Base-by-base conservation (phyloP, 768 basidiomycete species). In the Tulasnella sp. region DNA sequence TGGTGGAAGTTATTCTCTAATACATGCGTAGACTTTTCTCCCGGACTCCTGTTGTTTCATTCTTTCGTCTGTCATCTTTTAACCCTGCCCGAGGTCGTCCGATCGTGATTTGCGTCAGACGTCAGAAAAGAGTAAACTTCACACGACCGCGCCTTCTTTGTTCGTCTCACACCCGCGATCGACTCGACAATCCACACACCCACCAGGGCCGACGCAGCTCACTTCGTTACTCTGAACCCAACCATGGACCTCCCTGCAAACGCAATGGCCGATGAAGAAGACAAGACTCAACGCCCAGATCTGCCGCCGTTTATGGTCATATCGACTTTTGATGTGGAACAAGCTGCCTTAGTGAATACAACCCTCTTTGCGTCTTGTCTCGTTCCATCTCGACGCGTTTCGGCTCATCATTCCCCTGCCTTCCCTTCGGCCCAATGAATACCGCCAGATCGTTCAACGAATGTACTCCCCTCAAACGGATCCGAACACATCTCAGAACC, bases 401-500 rank as follows among this genome's bases (percentile, higher is more conserved):
- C 16, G 29, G 75, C 57, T 55, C 75, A 57, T 76, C 61, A 13
- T 37, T 42, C 23, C n/a, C 23, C 75, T 76, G 46, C 37, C 15
- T 69, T 29, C 9, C 44, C 44, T 42, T 32, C 73, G 40, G 20
- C 46, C 35, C 61, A 67, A 44, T 26, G 29, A 67, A 67, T 67
- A 26, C 37, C n/a, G 42, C 40, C 73, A 78, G 77, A 73, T 78
- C 18, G 55, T 78, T 26, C 72, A 74, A 57, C n/a, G 61, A 73
- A 74, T 79, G 32, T 79, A 79, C 61, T 79, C 78, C 15, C 78
- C 78, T 26, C 79, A 79, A 20, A 51, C 57, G 57, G 46, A 78
- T 23, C 76, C 80, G 20, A 72, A 75, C 15, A 67, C 75, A 11
- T 81, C 82, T 40, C 80, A 82, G 74, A 39, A 46, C 20, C 46